Percentiles rank a stretch among this genome's conserved stretches.
Evolutionary conservation across 805 yeast species (phyloP).

Genomic region (Naumovozyma castellii): DNA sequence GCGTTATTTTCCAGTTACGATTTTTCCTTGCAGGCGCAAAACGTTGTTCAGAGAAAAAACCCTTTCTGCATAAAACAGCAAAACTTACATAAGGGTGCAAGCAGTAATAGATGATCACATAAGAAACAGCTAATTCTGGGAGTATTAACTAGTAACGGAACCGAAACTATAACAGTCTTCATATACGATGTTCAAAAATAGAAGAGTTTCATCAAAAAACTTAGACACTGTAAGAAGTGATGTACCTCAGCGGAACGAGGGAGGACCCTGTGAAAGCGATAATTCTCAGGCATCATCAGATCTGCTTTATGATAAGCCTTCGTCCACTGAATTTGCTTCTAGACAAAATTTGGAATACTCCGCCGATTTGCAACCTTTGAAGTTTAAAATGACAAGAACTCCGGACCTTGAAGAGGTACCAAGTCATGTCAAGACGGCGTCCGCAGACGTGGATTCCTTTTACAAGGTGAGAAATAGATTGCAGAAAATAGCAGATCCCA

Average conservation of each 20-base stretch:
- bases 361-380: conserved; percentile 21
- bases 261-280: not conserved
- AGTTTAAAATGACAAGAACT: conserved; percentile 12
- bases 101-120: not conserved
- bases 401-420: not conserved
- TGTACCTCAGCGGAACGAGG: not conserved
- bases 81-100: not conserved
- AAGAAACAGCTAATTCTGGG: too few species aligned
- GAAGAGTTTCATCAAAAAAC: not conserved
- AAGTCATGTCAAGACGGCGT: not conserved
- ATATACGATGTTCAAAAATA: not conserved
- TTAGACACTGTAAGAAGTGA: not conserved
- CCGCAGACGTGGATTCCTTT: not conserved
- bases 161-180: too few species aligned
- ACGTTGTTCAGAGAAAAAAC: not conserved
- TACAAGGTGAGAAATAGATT: not conserved
- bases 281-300: not conserved
- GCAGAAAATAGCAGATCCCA: not conserved
- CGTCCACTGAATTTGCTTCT: not conserved
- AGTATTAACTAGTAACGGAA: too few species aligned
- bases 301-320: not conserved
- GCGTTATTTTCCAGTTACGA: too few species aligned
- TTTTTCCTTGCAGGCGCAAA: not conserved
- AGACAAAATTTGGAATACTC: conserved; percentile 9
- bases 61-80: not conserved